Base-by-base conservation (phyloP, 331 rosid species). In the Quercus phellos region DNA sequence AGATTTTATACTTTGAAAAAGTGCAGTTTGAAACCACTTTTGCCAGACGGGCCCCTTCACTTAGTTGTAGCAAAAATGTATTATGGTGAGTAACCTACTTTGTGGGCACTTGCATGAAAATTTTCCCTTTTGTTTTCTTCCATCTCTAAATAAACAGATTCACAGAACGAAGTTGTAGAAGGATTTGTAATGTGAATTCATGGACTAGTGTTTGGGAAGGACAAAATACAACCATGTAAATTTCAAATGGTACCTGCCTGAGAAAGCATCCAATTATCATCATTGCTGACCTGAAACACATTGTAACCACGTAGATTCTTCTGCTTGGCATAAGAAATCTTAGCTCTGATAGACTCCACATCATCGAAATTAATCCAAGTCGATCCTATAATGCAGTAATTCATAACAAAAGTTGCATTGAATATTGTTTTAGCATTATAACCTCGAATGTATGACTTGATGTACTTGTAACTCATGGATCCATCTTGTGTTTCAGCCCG, bases 361-460 rank as follows among this genome's bases (percentile, higher is more conserved):
- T 88, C 91, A 70, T 91, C 91, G 56, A 80, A 89, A 82, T 82
- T 72, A 66, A 89, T 81, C 97, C 88, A 87, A 51, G 24, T 56
- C 0, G 76, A 76, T 30, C 83, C 81, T 17, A 84, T 63, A 13
- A 51, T 19, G 30, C 82, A 84, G 38, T 81, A 79, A 42, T 84
- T 84, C 56, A 84, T 79, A 0, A 84, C 86, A 42, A 76, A 87
- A 72, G 83, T 81, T 13, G 84, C 74, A 77, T 87, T 84, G 59
- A 81, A 84, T 34, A 55, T 29, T 14, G 46, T 54, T 4, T 34
- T 4, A 54, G 80, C 77, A 1, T 76, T 17, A 68, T 87, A 78
- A 68, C 79, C 74, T 67, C 72, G 64, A 21, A 35, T 71, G 26
- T 16, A 58, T 71, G 46, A 16, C 76, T 81, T 81, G 72, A 87